Evolutionary conservation across 176 grass and related monocot species (phyloP), one percentile per base, ranked within the genome.

Genomic region (Ampelocalamus luodianensis): DNA sequence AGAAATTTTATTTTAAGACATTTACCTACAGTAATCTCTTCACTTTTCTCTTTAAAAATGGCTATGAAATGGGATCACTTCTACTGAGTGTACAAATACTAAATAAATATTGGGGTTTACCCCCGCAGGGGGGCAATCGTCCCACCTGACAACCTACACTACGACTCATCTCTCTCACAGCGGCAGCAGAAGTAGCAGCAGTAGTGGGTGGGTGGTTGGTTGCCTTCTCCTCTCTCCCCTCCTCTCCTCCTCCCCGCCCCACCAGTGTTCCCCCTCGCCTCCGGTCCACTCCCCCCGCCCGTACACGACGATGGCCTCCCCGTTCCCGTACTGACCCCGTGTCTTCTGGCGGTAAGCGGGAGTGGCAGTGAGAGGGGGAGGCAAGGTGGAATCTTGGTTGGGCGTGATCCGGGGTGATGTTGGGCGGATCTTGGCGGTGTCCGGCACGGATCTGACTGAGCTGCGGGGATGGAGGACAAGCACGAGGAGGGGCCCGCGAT

Each of bases 391-490:
- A 68, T 69, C 71, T 65, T 61, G 85, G 16, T 10, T 7, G 38
- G n/a, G 55, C 39, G 15, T 65, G 40, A 80, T 68, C 64, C 78
- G 45, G 14, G 46, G 45, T 65, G 75, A 40, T 68, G 54, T 50
- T 81, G 48, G 18, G 16, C 17, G 68, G 63, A 71, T 84, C 44
- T 84, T 14, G 59, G 13, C 48, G 66, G 67, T n/a, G 22, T 13
- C 16, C 37, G 1, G 14, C 50, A 15, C 22, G 80, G 66, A 68
- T 84, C 42, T 75, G 62, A 9, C 53, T 38, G 49, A 8, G 60
- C 6, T 5, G 16, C 1, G 3, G 73, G 50, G 67, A 86, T 82
- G 79, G 90, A 86, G n/a, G 86, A 11, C 9, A 76, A 85, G n/a
- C 22, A 42, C 13, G 60, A 85, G 59, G 66, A 26, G 17, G 20